A percentile compares a stretch with the other conserved stretches of the same genome.
phyloP scores from a whole-genome alignment of 805 yeast species.

The Suhomyces sp. region DNA sequence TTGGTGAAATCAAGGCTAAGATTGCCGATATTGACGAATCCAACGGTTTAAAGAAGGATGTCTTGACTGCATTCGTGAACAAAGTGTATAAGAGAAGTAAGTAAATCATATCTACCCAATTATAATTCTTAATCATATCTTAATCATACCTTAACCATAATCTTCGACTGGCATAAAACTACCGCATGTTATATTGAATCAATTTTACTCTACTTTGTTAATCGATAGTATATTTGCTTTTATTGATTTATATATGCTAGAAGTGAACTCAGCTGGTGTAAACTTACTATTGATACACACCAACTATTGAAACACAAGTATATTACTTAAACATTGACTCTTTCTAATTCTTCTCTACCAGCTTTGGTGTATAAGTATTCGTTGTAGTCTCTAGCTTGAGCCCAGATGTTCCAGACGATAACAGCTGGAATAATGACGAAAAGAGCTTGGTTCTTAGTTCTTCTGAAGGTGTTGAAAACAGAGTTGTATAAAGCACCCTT shows the following conservation, averaged over 20 bases:
- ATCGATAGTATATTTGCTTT: not conserved
- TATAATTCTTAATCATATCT: not conserved
- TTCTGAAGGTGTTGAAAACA: conserved; percentile 89
- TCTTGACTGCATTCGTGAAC: conserved; percentile 77
- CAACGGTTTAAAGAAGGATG: conserved; percentile 88
- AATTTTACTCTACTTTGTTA: not conserved
- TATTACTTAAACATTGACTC: conserved; percentile 40
- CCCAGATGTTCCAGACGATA: conserved; percentile 85
- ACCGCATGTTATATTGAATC: not conserved
- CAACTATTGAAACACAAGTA: not conserved
- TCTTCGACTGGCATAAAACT: not conserved
- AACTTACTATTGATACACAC: not conserved
- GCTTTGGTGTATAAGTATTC: conserved; percentile 95
- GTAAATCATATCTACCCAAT: conserved; percentile 30
- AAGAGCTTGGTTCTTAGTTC: conserved; percentile 81
- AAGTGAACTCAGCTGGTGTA: not conserved
- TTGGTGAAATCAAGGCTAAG: conserved; percentile 55
- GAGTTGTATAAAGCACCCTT: conserved; percentile 83
- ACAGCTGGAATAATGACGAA: conserved; percentile 75
- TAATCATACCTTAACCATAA: not conserved
- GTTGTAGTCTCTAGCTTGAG: conserved; percentile 82
- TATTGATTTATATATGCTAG: conserved; percentile 4
- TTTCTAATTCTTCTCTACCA: conserved; percentile 91
- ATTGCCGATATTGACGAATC: conserved; percentile 81
- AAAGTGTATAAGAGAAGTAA: conserved; percentile 94